A percentile compares a stretch with the other conserved stretches of the same genome.
Conservation (phyloP, 2,329 filamentous ascomycete species). For the Cytospora chrysosperma region DNA sequence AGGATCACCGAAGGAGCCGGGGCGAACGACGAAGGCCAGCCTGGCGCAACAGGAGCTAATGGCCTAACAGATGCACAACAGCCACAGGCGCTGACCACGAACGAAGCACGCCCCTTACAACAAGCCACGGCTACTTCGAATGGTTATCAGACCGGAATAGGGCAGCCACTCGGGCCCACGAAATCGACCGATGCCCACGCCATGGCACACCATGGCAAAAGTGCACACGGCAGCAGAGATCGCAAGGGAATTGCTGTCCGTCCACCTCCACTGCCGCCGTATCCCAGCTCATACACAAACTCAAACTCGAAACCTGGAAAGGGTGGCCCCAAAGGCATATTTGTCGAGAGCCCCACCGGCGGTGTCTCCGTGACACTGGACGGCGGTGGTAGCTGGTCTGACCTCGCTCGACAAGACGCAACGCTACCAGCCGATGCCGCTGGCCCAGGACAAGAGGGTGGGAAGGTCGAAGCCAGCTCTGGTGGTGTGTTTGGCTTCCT, state of each 20-base stretch:
- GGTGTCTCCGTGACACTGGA: conserved; percentile 91
- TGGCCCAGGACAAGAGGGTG: conserved; percentile 44
- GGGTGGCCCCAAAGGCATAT: conserved; percentile 57
- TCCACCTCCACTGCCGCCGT: conserved; percentile 44
- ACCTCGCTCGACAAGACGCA: conserved; percentile 80
- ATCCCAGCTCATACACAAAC: conserved; percentile 47
- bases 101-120: conserved; percentile 46
- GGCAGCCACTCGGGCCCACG: conserved; percentile 16
- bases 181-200: conserved; percentile 11
- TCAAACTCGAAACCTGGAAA: conserved; percentile 35
- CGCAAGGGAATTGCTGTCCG: conserved; percentile 31
- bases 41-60: conserved; percentile 16
- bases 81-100: conserved; percentile 52
- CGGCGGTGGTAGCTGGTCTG: conserved; percentile 86
- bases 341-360: conserved; percentile 74
- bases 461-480: conserved; percentile 57
- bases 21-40: conserved; percentile 3
- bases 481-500: conserved; percentile 89
- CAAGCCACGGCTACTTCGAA: conserved; percentile 29
- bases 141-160: conserved; percentile 25
- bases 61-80: conserved; percentile 19
- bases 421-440: conserved; percentile 69
- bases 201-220: conserved; percentile 8
- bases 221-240: conserved; percentile 11
- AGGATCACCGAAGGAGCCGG: conserved; percentile 29